These are phyloP conservation scores for Yamadazyma olivae DNA, from an alignment of 805 yeast genomes.

Conservation along the genomic window DNA sequence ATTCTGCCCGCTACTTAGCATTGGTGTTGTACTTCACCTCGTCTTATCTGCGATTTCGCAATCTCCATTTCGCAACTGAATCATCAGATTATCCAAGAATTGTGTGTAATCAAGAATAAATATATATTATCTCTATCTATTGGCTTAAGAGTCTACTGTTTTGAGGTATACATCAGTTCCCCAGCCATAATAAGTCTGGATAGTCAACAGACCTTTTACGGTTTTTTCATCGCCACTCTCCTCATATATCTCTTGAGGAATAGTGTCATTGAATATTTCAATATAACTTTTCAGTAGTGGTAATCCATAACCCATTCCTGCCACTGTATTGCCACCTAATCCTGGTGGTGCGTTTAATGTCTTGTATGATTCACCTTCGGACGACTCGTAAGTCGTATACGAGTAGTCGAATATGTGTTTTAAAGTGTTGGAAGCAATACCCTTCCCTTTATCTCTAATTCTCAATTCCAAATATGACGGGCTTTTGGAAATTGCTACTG, in stretches of 20 bases:
- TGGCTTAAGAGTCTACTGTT: conserved; percentile 29
- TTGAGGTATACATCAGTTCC: conserved; percentile 45
- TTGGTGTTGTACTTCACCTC: too few relatives aligned
- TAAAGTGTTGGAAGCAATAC: conserved; percentile 68
- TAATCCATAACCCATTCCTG: conserved; percentile 96
- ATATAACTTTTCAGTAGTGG: conserved; percentile 64
- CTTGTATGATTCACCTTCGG: conserved; percentile 56
- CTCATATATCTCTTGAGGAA: conserved; percentile 9
- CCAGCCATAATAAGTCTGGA: conserved; percentile 43
- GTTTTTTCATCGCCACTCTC: conserved; percentile 7
- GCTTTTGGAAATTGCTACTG: conserved; percentile 32
- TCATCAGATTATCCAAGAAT: too few relatives aligned
- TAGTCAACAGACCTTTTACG: conserved; percentile 37
- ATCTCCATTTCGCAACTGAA: too few relatives aligned
- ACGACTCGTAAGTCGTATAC: conserved; percentile 69
- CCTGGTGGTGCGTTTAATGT: conserved; percentile 73
- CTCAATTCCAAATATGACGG: conserved; percentile 61
- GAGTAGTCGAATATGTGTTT: conserved; percentile 79
- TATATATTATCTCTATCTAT: too few relatives aligned
- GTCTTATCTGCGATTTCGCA: too few relatives aligned
- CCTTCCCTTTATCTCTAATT: conserved; percentile 85
- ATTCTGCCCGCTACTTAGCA: too few relatives aligned
- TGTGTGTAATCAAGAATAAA: too few relatives aligned
- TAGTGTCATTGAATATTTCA: conserved; percentile 38
- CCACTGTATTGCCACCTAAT: conserved; percentile 64